Evolutionary conservation across 768 basidiomycete genomes (phyloP).

Genomic region (Mycena alexandri): DNA sequence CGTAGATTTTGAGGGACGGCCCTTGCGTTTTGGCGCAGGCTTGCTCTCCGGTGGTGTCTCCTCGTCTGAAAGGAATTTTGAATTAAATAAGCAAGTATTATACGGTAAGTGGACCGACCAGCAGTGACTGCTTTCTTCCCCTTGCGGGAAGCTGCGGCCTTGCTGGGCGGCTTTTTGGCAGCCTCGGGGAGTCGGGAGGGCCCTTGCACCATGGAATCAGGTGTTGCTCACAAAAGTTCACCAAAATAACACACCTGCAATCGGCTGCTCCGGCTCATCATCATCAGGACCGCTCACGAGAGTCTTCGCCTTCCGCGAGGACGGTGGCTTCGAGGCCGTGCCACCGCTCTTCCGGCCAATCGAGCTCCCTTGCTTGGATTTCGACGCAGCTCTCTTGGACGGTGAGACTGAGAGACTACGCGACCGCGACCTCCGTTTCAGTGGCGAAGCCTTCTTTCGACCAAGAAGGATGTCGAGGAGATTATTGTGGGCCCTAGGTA

Average conservation of each 20-base stretch:
- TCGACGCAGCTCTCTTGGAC: slow-evolving; percentile 12
- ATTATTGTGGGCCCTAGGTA: slow-evolving; percentile 55
- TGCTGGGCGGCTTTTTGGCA: slow-evolving; percentile 4
- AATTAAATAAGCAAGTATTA: neutral
- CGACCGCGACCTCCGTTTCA: slow-evolving; percentile 26
- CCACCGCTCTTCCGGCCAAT: slow-evolving; percentile 28
- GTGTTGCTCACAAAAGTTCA: neutral
- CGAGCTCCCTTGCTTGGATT: slow-evolving; percentile 13
- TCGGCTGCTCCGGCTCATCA: slow-evolving; percentile 14
- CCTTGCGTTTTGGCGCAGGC: slow-evolving; percentile 25
- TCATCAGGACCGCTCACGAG: neutral
- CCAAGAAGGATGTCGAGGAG: slow-evolving; percentile 57
- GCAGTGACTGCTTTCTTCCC: slow-evolving; percentile 23
- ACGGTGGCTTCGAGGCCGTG: slow-evolving; percentile 9
- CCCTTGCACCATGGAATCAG: slow-evolving; percentile 3
- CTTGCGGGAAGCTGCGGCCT: slow-evolving; percentile 21
- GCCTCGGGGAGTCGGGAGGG: slow-evolving; percentile 22
- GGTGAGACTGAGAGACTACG: slow-evolving; percentile 33
- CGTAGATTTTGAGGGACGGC: slow-evolving; percentile 24
- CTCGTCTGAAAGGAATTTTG: slow-evolving; percentile 2
- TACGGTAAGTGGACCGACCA: slow-evolving; percentile 1
- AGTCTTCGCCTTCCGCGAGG: slow-evolving; percentile 5
- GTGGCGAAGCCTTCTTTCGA: slow-evolving; percentile 17
- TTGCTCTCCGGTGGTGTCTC: slow-evolving; percentile 5
- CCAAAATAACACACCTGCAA: slow-evolving; percentile 23